Percentiles rank a stretch among this genome's conserved stretches.
Conservation (phyloP, 768 basidiomycete genomes). For the Hebeloma cylindrosporum region DNA sequence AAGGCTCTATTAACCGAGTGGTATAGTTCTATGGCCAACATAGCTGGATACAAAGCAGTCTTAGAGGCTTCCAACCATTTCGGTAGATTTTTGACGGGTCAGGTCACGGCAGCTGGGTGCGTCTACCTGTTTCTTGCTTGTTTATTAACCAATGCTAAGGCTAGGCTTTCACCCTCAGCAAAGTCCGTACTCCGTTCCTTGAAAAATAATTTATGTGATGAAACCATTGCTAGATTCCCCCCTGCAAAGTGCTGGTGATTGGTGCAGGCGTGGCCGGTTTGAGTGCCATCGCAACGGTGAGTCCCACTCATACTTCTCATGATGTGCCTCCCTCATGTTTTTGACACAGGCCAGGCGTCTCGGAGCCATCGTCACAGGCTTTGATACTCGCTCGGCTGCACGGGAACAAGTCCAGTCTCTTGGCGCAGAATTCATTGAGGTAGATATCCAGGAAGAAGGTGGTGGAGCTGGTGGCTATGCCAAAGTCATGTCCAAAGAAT, state of each 20-base stretch:
- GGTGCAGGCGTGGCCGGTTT: slow-evolving; percentile 89
- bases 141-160: neutral
- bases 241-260: slow-evolving; percentile 84
- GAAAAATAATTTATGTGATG: neutral
- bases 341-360: slow-evolving; percentile 65
- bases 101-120: slow-evolving; percentile 88
- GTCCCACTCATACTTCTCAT: slow-evolving; percentile 13
- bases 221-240: slow-evolving; percentile 59
- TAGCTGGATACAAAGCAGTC: slow-evolving; percentile 91
- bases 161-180: slow-evolving; percentile 23
- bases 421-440: slow-evolving; percentile 89
- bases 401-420: slow-evolving; percentile 89
- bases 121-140: slow-evolving; percentile 26
- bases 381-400: slow-evolving; percentile 83
- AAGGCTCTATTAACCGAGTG: slow-evolving; percentile 4
- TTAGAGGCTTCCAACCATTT: slow-evolving; percentile 89
- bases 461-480: slow-evolving; percentile 84
- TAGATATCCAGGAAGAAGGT: slow-evolving; percentile 77
- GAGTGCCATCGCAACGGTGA: slow-evolving; percentile 82
- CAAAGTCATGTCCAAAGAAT: slow-evolving; percentile 89
- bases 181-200: slow-evolving; percentile 23
- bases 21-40: slow-evolving; percentile 87
- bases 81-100: slow-evolving; percentile 86
- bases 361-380: slow-evolving; percentile 86
- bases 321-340: neutral